Evolutionary conservation across 805 yeast genomes (phyloP), one percentile per base, ranked within the genome.

Genomic region (baker's yeast (Saccharomyces cerevisiae)): DNA sequence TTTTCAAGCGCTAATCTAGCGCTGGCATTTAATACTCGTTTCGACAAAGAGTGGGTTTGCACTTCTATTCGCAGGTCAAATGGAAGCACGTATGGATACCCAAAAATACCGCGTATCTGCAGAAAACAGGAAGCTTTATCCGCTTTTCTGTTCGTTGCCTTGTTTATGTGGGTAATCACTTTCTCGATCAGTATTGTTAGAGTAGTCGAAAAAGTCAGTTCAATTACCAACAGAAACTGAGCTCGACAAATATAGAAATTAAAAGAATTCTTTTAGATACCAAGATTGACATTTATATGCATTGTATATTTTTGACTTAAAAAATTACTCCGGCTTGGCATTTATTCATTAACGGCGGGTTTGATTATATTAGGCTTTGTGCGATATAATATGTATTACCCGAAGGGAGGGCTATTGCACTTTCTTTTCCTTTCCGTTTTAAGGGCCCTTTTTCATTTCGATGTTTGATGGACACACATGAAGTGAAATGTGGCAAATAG

Each of bases 1-100:
- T 88, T 91, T 65, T 83, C 90, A 14, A 81, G 95, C 48, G 97
- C 97, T 1, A 91, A 90, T 67, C 70, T 92, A 53, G 83, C 97
- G 4, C 75, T 92, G 41, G 81, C 97, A 2, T 90, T 90, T 73
- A 85, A 89, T 66, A 84, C 96, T 0, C 73, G 91, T 51, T 87
- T 75, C 65, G 97, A 89, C 66, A 76, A 77, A 47, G 78, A 82
- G 61, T 92, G 97, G 97, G 92, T 88, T 8, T 91, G 92, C 63
- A 59, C 63, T 36, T 36, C 43, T 9, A 36, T 36, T 36, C 43
- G 59, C 50, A 47, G 56, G 48, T 28, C 59, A 43, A 54, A 51
- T 30, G 58, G 54, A 28, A 30, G 53, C 10, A 29, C 53, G 14
- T 54, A 54, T 36, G 47, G 51, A 5, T 56, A 54, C 47, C 75